These are phyloP conservation scores for Thielaviopsis punctulata DNA, from an alignment of 2,329 filamentous ascomycete species.

Conservation along the genomic window DNA sequence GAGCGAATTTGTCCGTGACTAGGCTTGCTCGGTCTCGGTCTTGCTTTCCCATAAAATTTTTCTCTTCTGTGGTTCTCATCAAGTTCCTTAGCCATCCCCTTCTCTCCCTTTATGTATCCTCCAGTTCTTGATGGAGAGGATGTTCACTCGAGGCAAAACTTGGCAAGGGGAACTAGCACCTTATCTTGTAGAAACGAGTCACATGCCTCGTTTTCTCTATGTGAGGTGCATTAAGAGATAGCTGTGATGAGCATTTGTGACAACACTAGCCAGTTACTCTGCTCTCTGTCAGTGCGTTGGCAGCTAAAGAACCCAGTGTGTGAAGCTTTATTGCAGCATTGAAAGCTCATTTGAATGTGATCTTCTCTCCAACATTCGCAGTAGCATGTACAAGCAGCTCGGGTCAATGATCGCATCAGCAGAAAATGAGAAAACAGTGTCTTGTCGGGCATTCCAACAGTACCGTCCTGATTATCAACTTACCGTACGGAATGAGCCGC, in stretches of 20 bases:
- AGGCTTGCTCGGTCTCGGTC: not conserved
- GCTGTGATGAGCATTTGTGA: not conserved
- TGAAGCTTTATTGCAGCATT: not conserved
- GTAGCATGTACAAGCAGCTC: too few species aligned
- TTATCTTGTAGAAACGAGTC: not conserved
- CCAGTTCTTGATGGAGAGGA: too few species aligned
- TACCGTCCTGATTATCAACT: not conserved
- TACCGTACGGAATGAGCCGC: too few species aligned
- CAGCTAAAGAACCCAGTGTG: not conserved
- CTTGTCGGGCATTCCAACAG: not conserved
- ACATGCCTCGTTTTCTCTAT: too few species aligned
- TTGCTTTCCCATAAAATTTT: not conserved
- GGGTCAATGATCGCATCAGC: too few species aligned
- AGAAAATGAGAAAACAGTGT: not conserved
- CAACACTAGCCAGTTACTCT: not conserved
- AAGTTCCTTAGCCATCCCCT: not conserved
- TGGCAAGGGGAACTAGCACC: not conserved
- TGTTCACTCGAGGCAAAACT: too few species aligned
- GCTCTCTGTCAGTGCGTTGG: not conserved
- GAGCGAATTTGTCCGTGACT: not conserved
- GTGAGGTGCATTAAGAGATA: not conserved
- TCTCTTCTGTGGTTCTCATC: not conserved
- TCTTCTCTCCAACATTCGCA: too few species aligned
- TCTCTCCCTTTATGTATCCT: not conserved
- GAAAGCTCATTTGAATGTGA: too few species aligned